Evolutionary conservation across 768 basidiomycete genomes (phyloP).

Genomic region (Collybiopsis luxurians): DNA sequence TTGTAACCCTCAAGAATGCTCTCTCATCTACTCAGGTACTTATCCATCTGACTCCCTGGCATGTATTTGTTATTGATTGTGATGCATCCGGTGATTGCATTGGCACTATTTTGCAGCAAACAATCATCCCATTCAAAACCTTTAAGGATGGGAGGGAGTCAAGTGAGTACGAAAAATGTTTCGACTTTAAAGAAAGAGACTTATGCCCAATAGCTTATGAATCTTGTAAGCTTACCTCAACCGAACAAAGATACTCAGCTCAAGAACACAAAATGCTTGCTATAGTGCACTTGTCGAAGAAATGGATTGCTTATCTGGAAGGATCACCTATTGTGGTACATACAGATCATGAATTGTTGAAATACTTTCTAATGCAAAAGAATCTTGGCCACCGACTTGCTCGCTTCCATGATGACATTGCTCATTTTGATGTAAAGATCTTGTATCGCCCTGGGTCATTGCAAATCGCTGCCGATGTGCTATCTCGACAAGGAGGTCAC

Average conservation of each 20-base stretch:
- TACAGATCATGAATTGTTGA: constrained; percentile 20
- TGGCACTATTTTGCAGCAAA: background rate
- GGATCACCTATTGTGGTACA: constrained; percentile 20
- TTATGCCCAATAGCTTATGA: constrained; percentile 13
- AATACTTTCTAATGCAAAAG: constrained; percentile 17
- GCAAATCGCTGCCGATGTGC: background rate
- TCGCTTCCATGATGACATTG: constrained; percentile 17
- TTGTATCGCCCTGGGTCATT: background rate
- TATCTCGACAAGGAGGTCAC: constrained; percentile 11
- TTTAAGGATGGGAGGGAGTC: background rate
- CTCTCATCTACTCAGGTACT: background rate
- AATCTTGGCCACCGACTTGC: constrained; percentile 19
- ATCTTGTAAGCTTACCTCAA: constrained; percentile 9
- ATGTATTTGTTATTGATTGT: background rate
- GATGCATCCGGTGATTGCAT: no score
- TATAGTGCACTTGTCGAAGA: constrained; percentile 16
- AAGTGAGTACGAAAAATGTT: background rate
- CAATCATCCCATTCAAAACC: background rate
- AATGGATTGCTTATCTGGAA: constrained; percentile 17
- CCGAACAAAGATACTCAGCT: constrained; percentile 12
- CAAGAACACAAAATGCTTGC: constrained; percentile 13
- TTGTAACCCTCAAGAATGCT: background rate
- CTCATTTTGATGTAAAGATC: constrained; percentile 1
- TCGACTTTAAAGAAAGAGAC: constrained; percentile 5
- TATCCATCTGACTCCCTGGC: background rate